Conservation (phyloP, 1,284 basidiomycete genomes). For the Rhodofomes roseus region DNA sequence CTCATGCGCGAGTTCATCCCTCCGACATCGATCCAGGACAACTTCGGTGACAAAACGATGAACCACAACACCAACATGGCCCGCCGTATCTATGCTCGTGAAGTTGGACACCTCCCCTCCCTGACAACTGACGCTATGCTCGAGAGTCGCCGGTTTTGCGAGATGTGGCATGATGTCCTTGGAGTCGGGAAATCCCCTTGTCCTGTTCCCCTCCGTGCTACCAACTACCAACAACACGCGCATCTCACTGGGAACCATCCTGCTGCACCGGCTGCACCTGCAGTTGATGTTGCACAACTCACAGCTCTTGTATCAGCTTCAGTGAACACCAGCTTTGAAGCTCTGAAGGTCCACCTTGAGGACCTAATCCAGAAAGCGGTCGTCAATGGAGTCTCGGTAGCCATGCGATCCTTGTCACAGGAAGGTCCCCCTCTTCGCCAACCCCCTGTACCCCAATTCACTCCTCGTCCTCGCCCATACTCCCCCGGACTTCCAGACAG, state of each 20-base stretch:
- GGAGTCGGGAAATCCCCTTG: not conserved
- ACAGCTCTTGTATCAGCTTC: too few relatives aligned
- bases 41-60: not conserved
- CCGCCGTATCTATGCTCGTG: not conserved
- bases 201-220: not conserved
- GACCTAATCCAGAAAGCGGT: too few relatives aligned
- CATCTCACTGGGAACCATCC: not conserved
- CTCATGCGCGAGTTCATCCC: slow-evolving; percentile 4
- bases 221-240: not conserved
- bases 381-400: too few relatives aligned
- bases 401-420: too few relatives aligned
- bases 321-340: too few relatives aligned
- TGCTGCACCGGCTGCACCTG: not conserved
- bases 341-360: too few relatives aligned
- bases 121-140: slow-evolving; percentile 3
- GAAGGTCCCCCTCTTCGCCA: too few relatives aligned
- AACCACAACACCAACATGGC: not conserved
- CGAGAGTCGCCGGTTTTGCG: not conserved
- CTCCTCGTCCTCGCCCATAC: too few relatives aligned
- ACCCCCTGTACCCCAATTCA: too few relatives aligned
- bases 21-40: too few relatives aligned
- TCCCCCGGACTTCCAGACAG: too few relatives aligned
- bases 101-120: not conserved
- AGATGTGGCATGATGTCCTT: not conserved
- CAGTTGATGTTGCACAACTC: not conserved